phyloP scores from a whole-genome alignment of 2,329 filamentous ascomycete genomes.

The Stagonosporopsis vannaccii region DNA sequence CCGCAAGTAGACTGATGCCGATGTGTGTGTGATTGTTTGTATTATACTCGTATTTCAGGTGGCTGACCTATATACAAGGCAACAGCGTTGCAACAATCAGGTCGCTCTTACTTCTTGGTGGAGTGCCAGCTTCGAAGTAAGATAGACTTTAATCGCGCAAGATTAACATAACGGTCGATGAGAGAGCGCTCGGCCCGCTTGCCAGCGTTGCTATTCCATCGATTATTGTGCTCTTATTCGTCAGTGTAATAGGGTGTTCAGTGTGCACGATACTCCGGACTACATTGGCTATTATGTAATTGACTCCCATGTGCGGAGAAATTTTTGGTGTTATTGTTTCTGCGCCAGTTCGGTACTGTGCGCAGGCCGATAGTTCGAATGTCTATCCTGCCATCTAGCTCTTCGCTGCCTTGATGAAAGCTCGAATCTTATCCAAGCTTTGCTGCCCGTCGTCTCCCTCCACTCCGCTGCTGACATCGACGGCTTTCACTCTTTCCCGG shows the following conservation, averaged over 20 bases:
- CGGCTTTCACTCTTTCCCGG: constrained; percentile 72
- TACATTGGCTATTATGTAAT: background rate
- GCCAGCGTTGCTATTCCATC: background rate
- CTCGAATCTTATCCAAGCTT: constrained; percentile 78
- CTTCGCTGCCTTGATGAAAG: constrained; percentile 78
- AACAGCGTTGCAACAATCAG: background rate
- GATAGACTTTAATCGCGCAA: background rate
- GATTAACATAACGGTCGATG: constrained; percentile 11
- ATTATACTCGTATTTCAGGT: background rate
- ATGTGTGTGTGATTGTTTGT: background rate
- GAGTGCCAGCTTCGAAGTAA: constrained; percentile 17
- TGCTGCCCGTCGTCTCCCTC: constrained; percentile 77
- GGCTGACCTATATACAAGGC: background rate
- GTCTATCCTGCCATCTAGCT: constrained; percentile 16
- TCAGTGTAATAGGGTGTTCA: background rate
- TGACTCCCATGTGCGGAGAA: background rate
- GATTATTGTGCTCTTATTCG: background rate
- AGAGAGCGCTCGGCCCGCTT: constrained; percentile 13
- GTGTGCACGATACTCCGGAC: background rate
- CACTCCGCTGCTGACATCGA: constrained; percentile 95
- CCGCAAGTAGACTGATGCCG: background rate
- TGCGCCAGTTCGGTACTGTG: background rate
- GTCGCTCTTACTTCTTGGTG: constrained; percentile 22
- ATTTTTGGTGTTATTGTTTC: background rate
- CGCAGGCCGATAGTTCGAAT: background rate